phyloP scores from a whole-genome alignment of 345 rosid species.

The Populus ilicifolia region DNA sequence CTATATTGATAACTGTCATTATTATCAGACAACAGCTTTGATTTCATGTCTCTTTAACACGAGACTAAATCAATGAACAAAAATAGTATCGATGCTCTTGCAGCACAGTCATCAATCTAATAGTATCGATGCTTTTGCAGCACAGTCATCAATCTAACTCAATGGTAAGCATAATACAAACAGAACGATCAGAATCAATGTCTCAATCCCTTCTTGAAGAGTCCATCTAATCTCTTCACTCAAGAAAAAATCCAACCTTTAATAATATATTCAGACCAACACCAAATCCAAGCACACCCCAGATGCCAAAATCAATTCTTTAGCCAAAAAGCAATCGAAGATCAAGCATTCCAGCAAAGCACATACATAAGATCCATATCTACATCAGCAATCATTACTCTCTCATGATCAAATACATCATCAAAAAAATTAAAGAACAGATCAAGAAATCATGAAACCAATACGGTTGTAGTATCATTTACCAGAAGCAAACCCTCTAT shows the following conservation, averaged over 20 bases:
- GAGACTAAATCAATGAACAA: neutral
- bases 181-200: neutral
- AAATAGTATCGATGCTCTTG: neutral
- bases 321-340: neutral
- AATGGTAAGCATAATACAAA: neutral
- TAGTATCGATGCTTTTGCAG: neutral
- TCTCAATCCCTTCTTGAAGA: neutral
- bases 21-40: neutral
- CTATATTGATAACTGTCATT: neutral
- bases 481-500: slow-evolving; percentile 79
- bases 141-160: neutral
- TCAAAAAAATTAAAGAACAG: neutral
- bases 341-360: slow-evolving; percentile 10
- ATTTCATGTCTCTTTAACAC: neutral
- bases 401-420: slow-evolving; percentile 10
- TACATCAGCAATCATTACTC: neutral
- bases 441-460: neutral
- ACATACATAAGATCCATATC: slow-evolving; percentile 18
- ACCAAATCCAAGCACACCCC: slow-evolving; percentile 13
- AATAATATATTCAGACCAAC: neutral
- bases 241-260: neutral
- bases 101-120: neutral
- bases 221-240: neutral
- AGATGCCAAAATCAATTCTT: slow-evolving; percentile 25
- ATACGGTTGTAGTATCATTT: neutral